phyloP scores from a whole-genome alignment of 257 asterid genomes.

The Leonotis leonurus region DNA sequence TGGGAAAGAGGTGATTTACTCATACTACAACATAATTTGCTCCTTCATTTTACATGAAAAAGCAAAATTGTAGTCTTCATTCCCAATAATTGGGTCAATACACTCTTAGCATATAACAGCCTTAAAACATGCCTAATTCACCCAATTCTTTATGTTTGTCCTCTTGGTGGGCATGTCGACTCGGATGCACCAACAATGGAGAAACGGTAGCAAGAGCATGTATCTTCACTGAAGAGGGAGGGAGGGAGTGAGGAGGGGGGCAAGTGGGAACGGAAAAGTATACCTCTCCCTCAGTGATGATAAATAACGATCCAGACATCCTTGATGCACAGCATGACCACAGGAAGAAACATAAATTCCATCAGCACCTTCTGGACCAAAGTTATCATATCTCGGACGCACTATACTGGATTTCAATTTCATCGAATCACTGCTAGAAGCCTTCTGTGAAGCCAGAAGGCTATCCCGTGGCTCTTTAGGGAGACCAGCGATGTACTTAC shows the following conservation, averaged over 20 bases:
- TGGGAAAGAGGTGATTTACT: neutral
- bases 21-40: neutral
- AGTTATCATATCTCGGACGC: constrained; percentile 40
- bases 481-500: constrained; percentile 70
- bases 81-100: neutral
- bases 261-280: constrained; percentile 1
- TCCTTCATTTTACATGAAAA: neutral
- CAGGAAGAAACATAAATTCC: constrained; percentile 89
- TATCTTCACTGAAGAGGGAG: neutral
- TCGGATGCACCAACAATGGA: neutral
- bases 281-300: constrained; percentile 92
- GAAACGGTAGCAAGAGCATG: constrained; percentile 3
- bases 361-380: constrained; percentile 65
- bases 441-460: constrained; percentile 54
- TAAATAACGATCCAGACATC: constrained; percentile 88
- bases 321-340: constrained; percentile 99
- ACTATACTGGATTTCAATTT: constrained; percentile 28
- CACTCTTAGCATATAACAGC: neutral
- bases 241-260: neutral
- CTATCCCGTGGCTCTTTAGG: constrained; percentile 50
- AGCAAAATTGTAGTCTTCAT: neutral
- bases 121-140: neutral
- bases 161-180: neutral
- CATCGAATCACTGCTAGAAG: constrained; percentile 30
- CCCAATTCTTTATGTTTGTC: neutral